Conservation (phyloP, 1,284 basidiomycete species). For the Prillingera fragicola region DNA sequence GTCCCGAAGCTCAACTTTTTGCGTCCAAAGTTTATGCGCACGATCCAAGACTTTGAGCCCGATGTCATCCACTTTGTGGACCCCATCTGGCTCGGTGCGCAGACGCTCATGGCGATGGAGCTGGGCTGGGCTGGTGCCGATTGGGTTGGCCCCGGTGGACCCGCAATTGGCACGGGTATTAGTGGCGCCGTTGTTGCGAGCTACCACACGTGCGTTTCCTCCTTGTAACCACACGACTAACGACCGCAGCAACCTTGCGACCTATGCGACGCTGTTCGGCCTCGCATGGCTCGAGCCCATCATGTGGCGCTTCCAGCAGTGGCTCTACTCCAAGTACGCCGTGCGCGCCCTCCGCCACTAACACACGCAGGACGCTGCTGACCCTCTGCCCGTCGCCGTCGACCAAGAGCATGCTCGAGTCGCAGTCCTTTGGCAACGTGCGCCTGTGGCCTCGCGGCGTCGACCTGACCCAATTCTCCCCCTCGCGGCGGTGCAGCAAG, state of each 20-base stretch:
- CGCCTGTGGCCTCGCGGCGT: conserved; percentile 55
- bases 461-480: conserved; percentile 49
- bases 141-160: conserved; percentile 42
- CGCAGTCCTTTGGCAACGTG: conserved; percentile 51
- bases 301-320: conserved; percentile 47
- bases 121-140: conserved; percentile 47
- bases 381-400: conserved; percentile 55
- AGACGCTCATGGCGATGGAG: conserved; percentile 49
- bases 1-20: conserved; percentile 53
- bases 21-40: conserved; percentile 53
- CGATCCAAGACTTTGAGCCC: conserved; percentile 51
- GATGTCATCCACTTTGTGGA: conserved; percentile 55
- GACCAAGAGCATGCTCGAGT: conserved; percentile 51
- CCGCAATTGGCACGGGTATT: conserved; percentile 41
- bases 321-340: conserved; percentile 42
- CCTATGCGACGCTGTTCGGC: conserved; percentile 55
- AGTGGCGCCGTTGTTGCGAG: conserved; percentile 52
- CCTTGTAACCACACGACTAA: neutral
- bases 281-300: conserved; percentile 52
- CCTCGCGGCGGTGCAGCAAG: conserved; percentile 46
- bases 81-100: conserved; percentile 56
- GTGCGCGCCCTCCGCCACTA: conserved; percentile 5
- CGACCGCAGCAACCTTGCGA: conserved; percentile 49
- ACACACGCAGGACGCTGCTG: conserved; percentile 43
- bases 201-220: conserved; percentile 53